Evolutionary conservation across 768 basidiomycete genomes (phyloP), one percentile per base, ranked within the genome.

Genomic region (Rhizopogon salebrosus): DNA sequence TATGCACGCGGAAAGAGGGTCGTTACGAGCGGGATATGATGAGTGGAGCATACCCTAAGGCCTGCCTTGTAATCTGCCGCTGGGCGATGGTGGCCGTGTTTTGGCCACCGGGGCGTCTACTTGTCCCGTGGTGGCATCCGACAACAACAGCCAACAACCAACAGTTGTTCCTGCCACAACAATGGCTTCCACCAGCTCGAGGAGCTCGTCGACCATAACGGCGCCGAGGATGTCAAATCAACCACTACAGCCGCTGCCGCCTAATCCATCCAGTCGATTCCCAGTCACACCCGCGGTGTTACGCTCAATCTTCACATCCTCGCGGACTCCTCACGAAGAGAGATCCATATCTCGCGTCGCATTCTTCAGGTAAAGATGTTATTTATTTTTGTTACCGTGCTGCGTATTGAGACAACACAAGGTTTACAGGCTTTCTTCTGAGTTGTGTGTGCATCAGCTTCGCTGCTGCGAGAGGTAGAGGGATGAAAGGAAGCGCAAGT

Each of bases 251-350:
- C 77, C 66, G 39, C 76, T 70, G 14, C 72, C 78, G 11, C 62
- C 73, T 20, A 75, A 80, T 55, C 62, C 73, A 16, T 71, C 78
- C 18, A 82, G 80, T 53, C 80, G 86, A 23, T 87, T 92, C 48
- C 89, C 90, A 51, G 87, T 92, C 18, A 92, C 90, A 0, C 90
- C 90, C 9, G 85, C 87, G 9, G 84, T 89, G 1, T 66, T 93
- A 54, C 78, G 90, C 37, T 85, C 87, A 48, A 93, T 93, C 59
- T 93, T 93, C 66, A 82, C 91, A 24, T 92, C 89, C 11, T 92
- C 90, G 20, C 80, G 90, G 13, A 85, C 87, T 0, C 81, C 86
- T 3, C 73, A 85, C 51, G 90, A 93, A 64, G 90, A 93, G 65
- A 80, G 91, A 26, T 84, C 87, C 0, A 83, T 93, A 49, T 93